These are phyloP conservation scores for Corymbia calophylla DNA, from an alignment of 441 rosid species.

Conservation along the genomic window DNA sequence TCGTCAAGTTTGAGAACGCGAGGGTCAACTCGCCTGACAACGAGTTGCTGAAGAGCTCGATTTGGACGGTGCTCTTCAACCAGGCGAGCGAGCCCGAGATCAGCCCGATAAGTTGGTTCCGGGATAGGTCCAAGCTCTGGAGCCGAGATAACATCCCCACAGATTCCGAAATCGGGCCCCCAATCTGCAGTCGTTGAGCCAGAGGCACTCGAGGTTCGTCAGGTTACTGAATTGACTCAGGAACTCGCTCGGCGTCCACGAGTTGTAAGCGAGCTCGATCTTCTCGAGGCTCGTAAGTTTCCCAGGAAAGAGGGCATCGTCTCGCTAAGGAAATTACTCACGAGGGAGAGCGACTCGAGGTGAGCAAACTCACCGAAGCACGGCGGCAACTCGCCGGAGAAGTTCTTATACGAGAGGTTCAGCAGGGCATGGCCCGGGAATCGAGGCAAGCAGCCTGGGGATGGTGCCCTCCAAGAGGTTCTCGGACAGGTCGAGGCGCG, in stretches of 20 bases:
- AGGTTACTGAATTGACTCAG: slow-evolving; percentile 1
- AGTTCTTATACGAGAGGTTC: slow-evolving; percentile 11
- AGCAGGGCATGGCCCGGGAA: neutral
- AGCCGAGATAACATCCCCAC: neutral
- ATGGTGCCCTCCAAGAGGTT: neutral
- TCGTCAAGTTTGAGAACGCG: slow-evolving; percentile 1
- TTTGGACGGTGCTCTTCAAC: neutral
- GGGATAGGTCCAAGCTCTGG: neutral
- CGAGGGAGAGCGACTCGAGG: slow-evolving; percentile 3
- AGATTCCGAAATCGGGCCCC: slow-evolving; percentile 1
- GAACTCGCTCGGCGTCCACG: neutral
- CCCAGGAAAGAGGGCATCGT: slow-evolving; percentile 1
- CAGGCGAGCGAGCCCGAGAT: slow-evolving; percentile 3
- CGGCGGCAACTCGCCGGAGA: neutral
- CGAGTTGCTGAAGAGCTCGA: neutral
- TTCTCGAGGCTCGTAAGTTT: slow-evolving; percentile 2
- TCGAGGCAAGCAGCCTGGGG: slow-evolving; percentile 1
- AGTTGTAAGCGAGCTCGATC: slow-evolving; percentile 6
- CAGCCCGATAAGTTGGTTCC: slow-evolving; percentile 2
- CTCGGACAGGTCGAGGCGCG: neutral
- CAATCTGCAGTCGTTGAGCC: slow-evolving; percentile 4
- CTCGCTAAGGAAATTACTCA: neutral
- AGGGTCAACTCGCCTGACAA: neutral
- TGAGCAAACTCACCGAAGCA: neutral
- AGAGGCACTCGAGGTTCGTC: slow-evolving; percentile 4